Percentiles rank a stretch among this genome's conserved stretches.
phyloP scores from a whole-genome alignment of 352 stramenopile species.

The Phytophthora aleatoria region DNA sequence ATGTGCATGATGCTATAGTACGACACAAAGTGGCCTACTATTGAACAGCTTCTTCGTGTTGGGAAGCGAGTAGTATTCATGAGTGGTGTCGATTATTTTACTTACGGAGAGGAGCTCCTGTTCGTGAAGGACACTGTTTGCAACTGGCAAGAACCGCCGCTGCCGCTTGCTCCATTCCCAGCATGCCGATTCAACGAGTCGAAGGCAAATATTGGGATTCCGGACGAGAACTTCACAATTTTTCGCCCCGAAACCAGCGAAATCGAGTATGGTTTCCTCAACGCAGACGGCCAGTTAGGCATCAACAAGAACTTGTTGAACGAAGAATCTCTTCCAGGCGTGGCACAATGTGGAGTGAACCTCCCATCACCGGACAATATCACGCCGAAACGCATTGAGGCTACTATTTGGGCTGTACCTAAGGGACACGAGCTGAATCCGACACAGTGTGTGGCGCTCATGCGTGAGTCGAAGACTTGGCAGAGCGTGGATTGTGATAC shows the following conservation, averaged over 20 bases:
- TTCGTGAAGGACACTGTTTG: slow-evolving; percentile 81
- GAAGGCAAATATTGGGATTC: slow-evolving; percentile 41
- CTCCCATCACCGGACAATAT: slow-evolving; percentile 85
- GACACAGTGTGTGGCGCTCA: slow-evolving; percentile 59
- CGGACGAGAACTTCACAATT: slow-evolving; percentile 58
- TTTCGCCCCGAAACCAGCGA: slow-evolving; percentile 86
- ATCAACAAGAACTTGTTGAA: slow-evolving; percentile 71
- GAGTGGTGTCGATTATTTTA: slow-evolving; percentile 75
- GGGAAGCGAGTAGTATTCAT: slow-evolving; percentile 84
- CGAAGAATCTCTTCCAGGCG: slow-evolving; percentile 61
- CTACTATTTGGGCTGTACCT: slow-evolving; percentile 63
- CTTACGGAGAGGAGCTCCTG: slow-evolving; percentile 63
- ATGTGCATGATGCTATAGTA: slow-evolving; percentile 32
- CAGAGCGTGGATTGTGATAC: slow-evolving; percentile 62
- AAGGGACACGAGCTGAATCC: slow-evolving; percentile 36
- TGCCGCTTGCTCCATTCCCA: slow-evolving; percentile 69
- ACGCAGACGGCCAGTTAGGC: slow-evolving; percentile 74
- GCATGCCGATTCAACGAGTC: slow-evolving; percentile 58
- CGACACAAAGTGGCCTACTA: slow-evolving; percentile 57
- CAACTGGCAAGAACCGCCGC: slow-evolving; percentile 72
- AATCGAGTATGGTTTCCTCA: slow-evolving; percentile 85
- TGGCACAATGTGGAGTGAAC: slow-evolving; percentile 78
- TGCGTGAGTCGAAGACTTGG: slow-evolving; percentile 45
- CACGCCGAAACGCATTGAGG: slow-evolving; percentile 82
- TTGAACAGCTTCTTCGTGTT: slow-evolving; percentile 58